phyloP scores from a whole-genome alignment of 495 filamentous ascomycete species.

The Tuber microsphaerosporum region DNA sequence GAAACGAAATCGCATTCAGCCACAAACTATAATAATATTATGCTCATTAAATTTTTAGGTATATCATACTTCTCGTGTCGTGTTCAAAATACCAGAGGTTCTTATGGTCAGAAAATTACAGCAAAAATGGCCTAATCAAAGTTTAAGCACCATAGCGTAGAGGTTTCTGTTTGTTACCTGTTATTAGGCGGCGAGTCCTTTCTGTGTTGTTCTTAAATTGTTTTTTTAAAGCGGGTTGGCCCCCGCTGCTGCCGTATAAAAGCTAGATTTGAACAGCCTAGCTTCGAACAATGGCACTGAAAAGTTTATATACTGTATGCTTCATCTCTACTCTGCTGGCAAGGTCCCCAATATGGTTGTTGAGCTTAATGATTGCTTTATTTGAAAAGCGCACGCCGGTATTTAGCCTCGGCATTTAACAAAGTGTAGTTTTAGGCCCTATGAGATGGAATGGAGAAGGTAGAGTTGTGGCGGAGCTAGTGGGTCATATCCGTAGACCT shows the following conservation, averaged over 20 bases:
- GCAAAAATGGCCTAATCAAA: background rate
- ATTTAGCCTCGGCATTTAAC: background rate
- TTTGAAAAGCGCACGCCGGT: background rate
- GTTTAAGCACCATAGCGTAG: background rate
- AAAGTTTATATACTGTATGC: background rate
- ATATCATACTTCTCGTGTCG: too few species aligned
- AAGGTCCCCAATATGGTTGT: background rate
- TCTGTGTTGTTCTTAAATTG: background rate
- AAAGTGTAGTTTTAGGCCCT: background rate
- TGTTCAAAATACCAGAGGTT: background rate
- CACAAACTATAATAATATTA: background rate
- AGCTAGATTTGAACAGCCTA: background rate
- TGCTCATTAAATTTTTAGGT: background rate
- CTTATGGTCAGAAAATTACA: background rate
- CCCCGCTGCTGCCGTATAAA: background rate
- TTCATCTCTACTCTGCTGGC: background rate
- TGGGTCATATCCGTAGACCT: background rate
- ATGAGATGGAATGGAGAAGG: background rate
- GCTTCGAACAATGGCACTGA: background rate
- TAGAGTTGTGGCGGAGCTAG: background rate
- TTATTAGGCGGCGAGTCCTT: background rate
- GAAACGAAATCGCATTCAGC: background rate
- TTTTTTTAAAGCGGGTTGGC: background rate
- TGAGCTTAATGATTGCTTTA: background rate
- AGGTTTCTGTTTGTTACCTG: background rate